These are phyloP conservation scores for Phytophthora nicotianae DNA, from an alignment of 352 stramenopile genomes.

Conservation along the genomic window DNA sequence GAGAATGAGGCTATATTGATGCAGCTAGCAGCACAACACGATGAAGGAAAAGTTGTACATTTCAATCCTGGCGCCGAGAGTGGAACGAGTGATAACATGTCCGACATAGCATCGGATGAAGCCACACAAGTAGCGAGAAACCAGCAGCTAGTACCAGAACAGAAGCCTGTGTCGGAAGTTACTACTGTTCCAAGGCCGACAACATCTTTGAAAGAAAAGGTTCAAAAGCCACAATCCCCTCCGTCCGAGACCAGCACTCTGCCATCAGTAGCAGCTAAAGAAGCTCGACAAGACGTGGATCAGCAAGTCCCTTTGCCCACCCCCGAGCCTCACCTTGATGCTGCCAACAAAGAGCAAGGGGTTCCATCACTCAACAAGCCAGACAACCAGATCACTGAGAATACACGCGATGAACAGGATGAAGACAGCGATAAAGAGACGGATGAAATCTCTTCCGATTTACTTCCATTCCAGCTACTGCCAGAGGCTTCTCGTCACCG, in stretches of 20 bases:
- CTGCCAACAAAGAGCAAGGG: slow-evolving; percentile 20
- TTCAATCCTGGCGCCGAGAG: neutral
- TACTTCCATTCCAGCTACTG: neutral
- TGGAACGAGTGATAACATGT: neutral
- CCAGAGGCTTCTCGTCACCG: slow-evolving; percentile 12
- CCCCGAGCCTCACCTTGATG: neutral
- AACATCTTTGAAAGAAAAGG: neutral
- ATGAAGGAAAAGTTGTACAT: slow-evolving; percentile 6
- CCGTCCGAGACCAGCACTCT: neutral
- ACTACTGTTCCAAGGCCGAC: neutral
- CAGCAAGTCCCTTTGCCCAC: neutral
- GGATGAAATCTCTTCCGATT: slow-evolving; percentile 16
- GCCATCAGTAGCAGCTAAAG: neutral
- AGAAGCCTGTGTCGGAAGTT: neutral
- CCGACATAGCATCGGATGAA: neutral
- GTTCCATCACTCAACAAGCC: slow-evolving; percentile 2
- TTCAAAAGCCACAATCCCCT: no score
- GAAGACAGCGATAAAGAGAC: slow-evolving; percentile 16
- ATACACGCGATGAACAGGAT: neutral
- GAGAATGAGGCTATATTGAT: slow-evolving; percentile 70
- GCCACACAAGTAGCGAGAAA: neutral
- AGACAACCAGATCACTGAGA: slow-evolving; percentile 20
- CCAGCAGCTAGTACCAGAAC: neutral
- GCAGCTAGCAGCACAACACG: slow-evolving; percentile 33
- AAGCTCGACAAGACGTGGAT: neutral